phyloP scores from a whole-genome alignment of 1,284 basidiomycete genomes.

The Tilletia setariae region DNA sequence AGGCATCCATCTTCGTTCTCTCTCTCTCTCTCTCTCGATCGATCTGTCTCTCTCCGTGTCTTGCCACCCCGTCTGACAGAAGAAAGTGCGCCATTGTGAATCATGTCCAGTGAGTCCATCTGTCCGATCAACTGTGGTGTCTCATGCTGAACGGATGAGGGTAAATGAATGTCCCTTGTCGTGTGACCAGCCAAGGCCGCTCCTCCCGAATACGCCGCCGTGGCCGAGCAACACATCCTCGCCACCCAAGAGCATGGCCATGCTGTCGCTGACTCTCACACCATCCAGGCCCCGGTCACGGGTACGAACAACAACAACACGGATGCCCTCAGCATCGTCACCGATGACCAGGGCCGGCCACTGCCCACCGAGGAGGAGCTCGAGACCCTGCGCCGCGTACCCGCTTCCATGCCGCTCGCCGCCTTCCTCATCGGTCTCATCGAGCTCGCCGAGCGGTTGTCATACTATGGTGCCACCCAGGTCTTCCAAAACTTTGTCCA shows the following conservation, averaged over 20 bases:
- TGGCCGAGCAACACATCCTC: neutral
- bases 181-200: neutral
- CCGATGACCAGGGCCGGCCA: slow-evolving; percentile 15
- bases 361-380: slow-evolving; percentile 46
- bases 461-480: slow-evolving; percentile 48
- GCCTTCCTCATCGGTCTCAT: slow-evolving; percentile 48
- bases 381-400: slow-evolving; percentile 42
- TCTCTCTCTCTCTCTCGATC: too few species aligned
- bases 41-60: too few species aligned
- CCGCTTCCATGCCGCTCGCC: slow-evolving; percentile 41
- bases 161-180: too few species aligned
- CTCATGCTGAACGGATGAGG: too few species aligned
- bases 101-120: too few species aligned
- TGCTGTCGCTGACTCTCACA: neutral
- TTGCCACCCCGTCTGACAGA: too few species aligned
- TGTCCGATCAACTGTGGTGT: too few species aligned
- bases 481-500: slow-evolving; percentile 51
- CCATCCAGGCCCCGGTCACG: neutral
- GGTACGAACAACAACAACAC: neutral
- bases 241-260: neutral
- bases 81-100: too few species aligned
- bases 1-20: too few species aligned
- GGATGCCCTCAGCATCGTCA: neutral
- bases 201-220: neutral
- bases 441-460: slow-evolving; percentile 53